Conservation (phyloP, 495 filamentous ascomycete species). For the Delitschia confertaspora region DNA sequence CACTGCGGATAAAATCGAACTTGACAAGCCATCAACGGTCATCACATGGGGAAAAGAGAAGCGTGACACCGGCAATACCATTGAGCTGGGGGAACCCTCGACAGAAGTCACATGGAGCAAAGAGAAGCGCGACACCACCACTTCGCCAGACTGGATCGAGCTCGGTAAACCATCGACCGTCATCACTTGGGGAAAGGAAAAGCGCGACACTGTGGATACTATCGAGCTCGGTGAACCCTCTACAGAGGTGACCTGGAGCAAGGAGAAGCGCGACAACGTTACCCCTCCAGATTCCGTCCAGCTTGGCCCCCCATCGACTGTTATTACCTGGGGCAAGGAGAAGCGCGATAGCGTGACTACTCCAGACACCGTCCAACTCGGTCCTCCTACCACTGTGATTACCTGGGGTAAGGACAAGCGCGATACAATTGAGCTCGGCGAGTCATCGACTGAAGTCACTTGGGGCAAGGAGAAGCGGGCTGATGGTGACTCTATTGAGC, state of each 20-base stretch:
- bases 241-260: not conserved
- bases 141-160: not conserved
- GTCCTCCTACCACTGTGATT: not conserved
- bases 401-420: constrained; percentile 6
- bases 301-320: constrained; percentile 6
- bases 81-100: constrained; percentile 8
- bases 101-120: constrained; percentile 11
- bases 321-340: constrained; percentile 15
- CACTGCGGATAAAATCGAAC: constrained; percentile 1
- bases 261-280: not conserved
- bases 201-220: constrained; percentile 1
- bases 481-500: not conserved
- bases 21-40: constrained; percentile 6
- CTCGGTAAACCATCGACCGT: constrained; percentile 13
- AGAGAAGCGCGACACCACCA: not conserved
- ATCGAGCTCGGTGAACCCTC: not conserved
- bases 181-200: constrained; percentile 21
- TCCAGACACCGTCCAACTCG: not conserved
- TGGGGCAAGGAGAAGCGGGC: constrained; percentile 13
- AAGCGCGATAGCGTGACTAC: not conserved
- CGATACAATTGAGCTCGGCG: constrained; percentile 10
- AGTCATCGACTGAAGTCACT: constrained; percentile 5
- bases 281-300: constrained; percentile 5
- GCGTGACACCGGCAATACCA: not conserved
- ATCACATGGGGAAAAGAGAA: constrained; percentile 15